A percentile compares a stretch with the other conserved stretches of the same genome.
These are phyloP conservation scores for Pachyrhizus erosus DNA, from an alignment of 306 rosid species.

Conservation along the genomic window DNA sequence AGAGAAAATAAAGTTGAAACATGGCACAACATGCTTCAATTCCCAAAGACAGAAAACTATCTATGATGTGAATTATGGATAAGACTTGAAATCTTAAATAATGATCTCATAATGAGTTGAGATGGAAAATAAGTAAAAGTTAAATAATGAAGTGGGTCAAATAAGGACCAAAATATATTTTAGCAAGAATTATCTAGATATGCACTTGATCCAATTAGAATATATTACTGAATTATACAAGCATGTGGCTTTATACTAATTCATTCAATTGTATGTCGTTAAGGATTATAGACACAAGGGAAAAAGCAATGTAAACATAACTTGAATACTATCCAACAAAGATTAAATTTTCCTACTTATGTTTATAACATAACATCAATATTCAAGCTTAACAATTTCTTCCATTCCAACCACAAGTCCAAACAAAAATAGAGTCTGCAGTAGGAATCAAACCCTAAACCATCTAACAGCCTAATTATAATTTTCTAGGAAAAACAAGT, in stretches of 20 bases:
- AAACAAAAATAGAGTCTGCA: background rate
- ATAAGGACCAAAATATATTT: conserved; percentile 20
- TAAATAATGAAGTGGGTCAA: background rate
- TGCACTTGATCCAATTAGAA: background rate
- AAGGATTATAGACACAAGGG: background rate
- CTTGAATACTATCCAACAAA: conserved; percentile 14
- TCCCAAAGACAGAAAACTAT: conserved; percentile 26
- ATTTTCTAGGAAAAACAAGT: conserved; percentile 11
- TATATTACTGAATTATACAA: background rate
- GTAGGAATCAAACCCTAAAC: conserved; percentile 18
- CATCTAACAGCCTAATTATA: conserved; percentile 22
- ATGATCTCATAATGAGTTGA: background rate
- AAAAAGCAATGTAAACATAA: background rate
- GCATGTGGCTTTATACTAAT: background rate
- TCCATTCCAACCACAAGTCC: background rate
- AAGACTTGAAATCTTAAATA: conserved; percentile 12
- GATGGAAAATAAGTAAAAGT: background rate
- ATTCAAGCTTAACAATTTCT: conserved; percentile 18
- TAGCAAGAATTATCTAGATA: background rate
- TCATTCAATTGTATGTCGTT: conserved; percentile 8
- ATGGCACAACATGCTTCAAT: conserved; percentile 1
- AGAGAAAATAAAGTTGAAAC: conserved; percentile 4
- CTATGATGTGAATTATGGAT: background rate
- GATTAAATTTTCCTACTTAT: background rate
- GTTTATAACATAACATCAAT: conserved; percentile 3